Evolutionary conservation across 2,329 filamentous ascomycete genomes (phyloP), one percentile per base, ranked within the genome.

Genomic region (Polytolypa hystricis): DNA sequence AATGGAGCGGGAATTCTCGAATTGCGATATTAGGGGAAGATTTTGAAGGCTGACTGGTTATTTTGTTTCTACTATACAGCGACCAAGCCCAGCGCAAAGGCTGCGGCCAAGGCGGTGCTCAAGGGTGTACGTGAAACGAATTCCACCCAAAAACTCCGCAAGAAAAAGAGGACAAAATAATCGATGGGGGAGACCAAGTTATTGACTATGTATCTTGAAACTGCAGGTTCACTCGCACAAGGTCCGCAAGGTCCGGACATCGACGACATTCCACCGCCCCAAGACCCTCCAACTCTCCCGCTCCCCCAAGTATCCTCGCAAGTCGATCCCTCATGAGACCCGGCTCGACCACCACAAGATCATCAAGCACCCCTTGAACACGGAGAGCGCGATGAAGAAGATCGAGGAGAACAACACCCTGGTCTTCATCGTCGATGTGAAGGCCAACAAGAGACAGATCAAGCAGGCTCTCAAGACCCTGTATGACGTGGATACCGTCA

Each of bases 391-490:
- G 61, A 96, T 98, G 89, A 98, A 98, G 85, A 95, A 95, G 83
- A 95, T 98, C 57, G 91, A 98, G 77, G 91, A 98, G 82, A 87
- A 98, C 80, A 98, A 98, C 79, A 98, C 91, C 53, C 79, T 98
- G 36, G 85, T 93, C 64, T 95, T 95, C 77, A 93, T 94, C 56
- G 85, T 93, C 61, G 83, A 95, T 55, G 72, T 89, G 67, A 93
- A 93, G 81, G 80, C 89, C 67, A 98, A 98, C 81, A 98, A 98
- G 84, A 80, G 86, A 64, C 91, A 98, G 75, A 98, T 98, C 74
- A 95, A 95, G 79, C 74, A 79, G 58, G 84, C 89, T 47, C 74
- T 98, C 54, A 98, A 96, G 86, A 94, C 91, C 81, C 81, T 96
- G 53, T 98, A 98, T 69, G 91, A 96, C 67, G 91, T 98, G 52